Percentiles rank a stretch among this genome's conserved stretches.
These are phyloP conservation scores for Ophiostoma perfectum DNA, from an alignment of 2,329 filamentous ascomycete species.

Conservation along the genomic window DNA sequence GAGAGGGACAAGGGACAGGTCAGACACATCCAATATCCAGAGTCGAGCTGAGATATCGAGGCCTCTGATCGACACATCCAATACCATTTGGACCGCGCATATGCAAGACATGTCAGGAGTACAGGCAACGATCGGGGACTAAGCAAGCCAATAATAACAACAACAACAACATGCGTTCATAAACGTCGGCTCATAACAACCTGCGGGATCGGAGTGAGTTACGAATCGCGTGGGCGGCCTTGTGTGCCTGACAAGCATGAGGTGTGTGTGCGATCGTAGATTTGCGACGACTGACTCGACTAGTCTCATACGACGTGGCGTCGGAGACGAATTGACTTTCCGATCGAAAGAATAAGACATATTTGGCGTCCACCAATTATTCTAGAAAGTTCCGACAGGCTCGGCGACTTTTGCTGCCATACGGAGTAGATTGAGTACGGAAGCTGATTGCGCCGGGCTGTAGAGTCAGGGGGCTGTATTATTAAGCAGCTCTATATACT, in stretches of 20 bases:
- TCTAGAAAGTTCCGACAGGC: not conserved
- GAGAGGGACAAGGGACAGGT: no score
- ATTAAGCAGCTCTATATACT: not conserved
- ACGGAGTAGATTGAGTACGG: not conserved
- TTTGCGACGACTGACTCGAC: conserved; percentile 13
- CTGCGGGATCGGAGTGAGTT: not conserved
- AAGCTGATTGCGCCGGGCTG: not conserved
- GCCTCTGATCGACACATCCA: conserved; percentile 3
- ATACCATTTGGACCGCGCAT: not conserved
- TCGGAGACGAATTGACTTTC: not conserved
- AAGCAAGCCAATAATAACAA: not conserved
- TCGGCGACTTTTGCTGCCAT: not conserved
- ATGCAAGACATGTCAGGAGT: conserved; percentile 5
- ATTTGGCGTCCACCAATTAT: not conserved
- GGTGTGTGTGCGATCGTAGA: not conserved
- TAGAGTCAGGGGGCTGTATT: not conserved
- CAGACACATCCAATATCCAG: no score
- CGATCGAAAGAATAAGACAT: not conserved
- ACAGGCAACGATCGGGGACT: not conserved
- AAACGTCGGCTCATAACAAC: not conserved
- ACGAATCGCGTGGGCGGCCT: not conserved
- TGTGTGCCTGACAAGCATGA: not conserved
- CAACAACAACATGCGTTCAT: not conserved
- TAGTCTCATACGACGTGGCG: not conserved
- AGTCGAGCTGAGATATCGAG: not conserved